Conservation (phyloP, 805 yeast species). For the Starmerella sirachaensis region DNA sequence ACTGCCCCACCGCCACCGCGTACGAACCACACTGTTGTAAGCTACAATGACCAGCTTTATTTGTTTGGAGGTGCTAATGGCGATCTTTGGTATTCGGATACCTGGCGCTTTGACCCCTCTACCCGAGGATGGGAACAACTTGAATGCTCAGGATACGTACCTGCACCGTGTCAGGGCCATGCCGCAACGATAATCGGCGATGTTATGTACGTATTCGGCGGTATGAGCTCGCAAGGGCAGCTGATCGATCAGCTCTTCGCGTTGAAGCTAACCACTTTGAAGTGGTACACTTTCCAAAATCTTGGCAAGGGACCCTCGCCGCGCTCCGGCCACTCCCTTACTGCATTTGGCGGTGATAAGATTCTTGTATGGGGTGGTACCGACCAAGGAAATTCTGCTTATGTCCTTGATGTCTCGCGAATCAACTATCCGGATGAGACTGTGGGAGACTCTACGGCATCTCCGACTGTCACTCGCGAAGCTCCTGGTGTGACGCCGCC, state of each 20-base stretch:
- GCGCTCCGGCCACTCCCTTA: slow-evolving; percentile 83
- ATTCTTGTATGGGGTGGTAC: slow-evolving; percentile 81
- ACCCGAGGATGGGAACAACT: slow-evolving; percentile 58
- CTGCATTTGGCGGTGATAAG: slow-evolving; percentile 56
- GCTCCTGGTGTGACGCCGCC: slow-evolving; percentile 1
- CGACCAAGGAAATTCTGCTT: slow-evolving; percentile 45
- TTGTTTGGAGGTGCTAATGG: slow-evolving; percentile 89
- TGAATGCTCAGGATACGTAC: slow-evolving; percentile 57
- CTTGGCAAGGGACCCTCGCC: slow-evolving; percentile 55
- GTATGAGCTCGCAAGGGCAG: slow-evolving; percentile 63
- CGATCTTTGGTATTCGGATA: slow-evolving; percentile 54
- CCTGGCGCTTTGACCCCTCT: slow-evolving; percentile 69
- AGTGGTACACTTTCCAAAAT: slow-evolving; percentile 60
- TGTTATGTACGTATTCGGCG: slow-evolving; percentile 76
- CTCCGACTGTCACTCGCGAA: neutral
- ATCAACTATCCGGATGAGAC: slow-evolving; percentile 32
- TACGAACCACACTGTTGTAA: slow-evolving; percentile 80
- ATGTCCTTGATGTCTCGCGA: slow-evolving; percentile 46
- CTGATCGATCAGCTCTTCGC: slow-evolving; percentile 56
- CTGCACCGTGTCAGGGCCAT: slow-evolving; percentile 86
- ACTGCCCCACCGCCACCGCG: slow-evolving; percentile 44
- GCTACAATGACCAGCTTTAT: slow-evolving; percentile 66
- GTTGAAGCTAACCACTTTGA: slow-evolving; percentile 58
- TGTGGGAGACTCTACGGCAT: neutral
- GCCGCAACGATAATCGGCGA: slow-evolving; percentile 70